These are phyloP conservation scores for Buddleja alternifolia DNA, from an alignment of 257 asterid genomes.

Conservation along the genomic window DNA sequence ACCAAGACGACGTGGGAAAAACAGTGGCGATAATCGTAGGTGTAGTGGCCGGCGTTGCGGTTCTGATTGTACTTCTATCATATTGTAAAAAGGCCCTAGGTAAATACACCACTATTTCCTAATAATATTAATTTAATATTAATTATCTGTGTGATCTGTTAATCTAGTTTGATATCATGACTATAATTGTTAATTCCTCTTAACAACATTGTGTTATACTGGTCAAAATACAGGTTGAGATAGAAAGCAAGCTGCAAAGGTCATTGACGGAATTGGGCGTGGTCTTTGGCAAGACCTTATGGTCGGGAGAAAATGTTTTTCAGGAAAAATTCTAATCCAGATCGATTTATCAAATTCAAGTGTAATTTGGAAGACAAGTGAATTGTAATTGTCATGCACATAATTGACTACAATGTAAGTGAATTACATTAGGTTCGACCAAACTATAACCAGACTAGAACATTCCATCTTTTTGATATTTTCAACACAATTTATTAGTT, in stretches of 20 bases:
- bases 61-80: conserved; percentile 75
- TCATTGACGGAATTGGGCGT: background rate
- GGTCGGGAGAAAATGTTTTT: background rate
- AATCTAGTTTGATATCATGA: background rate
- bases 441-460: too few species aligned
- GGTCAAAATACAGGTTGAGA: conserved; percentile 25
- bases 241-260: background rate
- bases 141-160: background rate
- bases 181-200: background rate
- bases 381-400: too few species aligned
- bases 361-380: too few species aligned
- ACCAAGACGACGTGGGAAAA: conserved; percentile 65
- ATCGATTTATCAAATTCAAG: too few species aligned
- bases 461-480: too few species aligned
- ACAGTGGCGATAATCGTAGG: conserved; percentile 85
- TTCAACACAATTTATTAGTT: background rate
- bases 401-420: too few species aligned
- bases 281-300: background rate
- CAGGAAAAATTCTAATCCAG: background rate
- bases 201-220: background rate
- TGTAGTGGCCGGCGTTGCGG: conserved; percentile 63
- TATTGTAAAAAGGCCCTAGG: conserved; percentile 63
- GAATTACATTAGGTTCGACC: too few species aligned
- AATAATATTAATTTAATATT: background rate
- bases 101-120: conserved; percentile 27